These are phyloP conservation scores for Termitomyces sp. DNA, from an alignment of 768 basidiomycete species.

Conservation along the genomic window DNA sequence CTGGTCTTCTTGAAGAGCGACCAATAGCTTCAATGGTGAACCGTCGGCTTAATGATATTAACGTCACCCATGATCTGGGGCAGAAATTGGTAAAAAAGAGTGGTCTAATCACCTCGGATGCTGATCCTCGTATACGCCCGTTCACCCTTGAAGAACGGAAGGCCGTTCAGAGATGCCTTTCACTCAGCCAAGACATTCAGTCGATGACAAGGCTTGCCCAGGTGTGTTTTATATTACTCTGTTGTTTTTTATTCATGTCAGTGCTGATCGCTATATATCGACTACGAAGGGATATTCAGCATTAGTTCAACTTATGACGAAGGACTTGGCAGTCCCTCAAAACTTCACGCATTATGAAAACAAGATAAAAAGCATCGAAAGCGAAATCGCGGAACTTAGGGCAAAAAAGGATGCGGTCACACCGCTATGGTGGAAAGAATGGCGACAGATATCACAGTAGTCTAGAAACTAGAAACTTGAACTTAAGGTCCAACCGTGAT, in stretches of 20 bases:
- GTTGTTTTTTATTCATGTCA: not conserved
- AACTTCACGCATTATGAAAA: conserved; percentile 4
- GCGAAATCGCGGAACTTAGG: conserved; percentile 8
- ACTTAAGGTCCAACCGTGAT: too few species aligned
- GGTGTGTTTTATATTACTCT: conserved; percentile 6
- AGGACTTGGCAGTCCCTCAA: not conserved
- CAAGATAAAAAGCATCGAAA: conserved; percentile 17
- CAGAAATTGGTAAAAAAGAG: conserved; percentile 16
- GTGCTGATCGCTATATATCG: not conserved
- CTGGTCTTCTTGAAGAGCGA: conserved; percentile 5
- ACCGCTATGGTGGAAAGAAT: conserved; percentile 28
- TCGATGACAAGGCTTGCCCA: conserved; percentile 6
- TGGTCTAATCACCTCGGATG: conserved; percentile 24
- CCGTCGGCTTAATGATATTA: conserved; percentile 9
- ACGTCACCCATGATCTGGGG: conserved; percentile 12
- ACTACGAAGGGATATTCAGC: not conserved
- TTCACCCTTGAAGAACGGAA: conserved; percentile 33
- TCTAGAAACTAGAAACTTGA: too few species aligned
- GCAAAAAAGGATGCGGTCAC: conserved; percentile 17
- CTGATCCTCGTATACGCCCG: conserved; percentile 38
- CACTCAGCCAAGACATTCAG: conserved; percentile 26
- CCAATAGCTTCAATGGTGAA: not conserved
- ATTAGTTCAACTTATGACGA: too few species aligned
- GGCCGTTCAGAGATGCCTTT: conserved; percentile 32
- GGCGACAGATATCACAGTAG: conserved; percentile 9